Evolutionary conservation across 495 filamentous ascomycete genomes (phyloP).

Genomic region (Hypoxylon cercidicola): DNA sequence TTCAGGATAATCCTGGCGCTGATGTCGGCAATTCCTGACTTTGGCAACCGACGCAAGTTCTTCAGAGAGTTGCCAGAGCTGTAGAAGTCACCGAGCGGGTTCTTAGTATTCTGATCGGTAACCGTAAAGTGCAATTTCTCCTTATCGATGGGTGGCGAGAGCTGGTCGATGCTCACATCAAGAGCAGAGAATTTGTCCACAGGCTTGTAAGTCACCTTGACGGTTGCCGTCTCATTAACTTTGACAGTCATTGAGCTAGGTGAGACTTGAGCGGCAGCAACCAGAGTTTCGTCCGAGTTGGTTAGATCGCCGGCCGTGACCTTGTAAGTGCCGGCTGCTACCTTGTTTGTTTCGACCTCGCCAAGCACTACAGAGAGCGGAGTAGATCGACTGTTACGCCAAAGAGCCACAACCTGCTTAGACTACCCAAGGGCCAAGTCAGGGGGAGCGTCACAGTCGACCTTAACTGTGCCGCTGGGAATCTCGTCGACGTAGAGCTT

Average conservation of each 20-base stretch:
- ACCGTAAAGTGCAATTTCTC: conserved; percentile 10
- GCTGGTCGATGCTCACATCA: conserved; percentile 12
- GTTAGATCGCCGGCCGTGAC: background rate
- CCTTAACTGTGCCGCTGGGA: conserved; percentile 15
- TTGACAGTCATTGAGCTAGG: background rate
- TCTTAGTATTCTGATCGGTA: background rate
- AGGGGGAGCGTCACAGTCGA: conserved; percentile 8
- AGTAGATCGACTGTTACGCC: background rate
- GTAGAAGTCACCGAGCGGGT: background rate
- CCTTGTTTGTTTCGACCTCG: background rate
- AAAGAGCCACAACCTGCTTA: conserved; percentile 1
- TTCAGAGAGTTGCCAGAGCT: background rate
- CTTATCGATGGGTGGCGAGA: conserved; percentile 6
- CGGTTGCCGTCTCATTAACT: background rate
- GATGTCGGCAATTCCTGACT: background rate
- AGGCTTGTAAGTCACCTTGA: conserved; percentile 5
- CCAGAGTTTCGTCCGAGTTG: background rate
- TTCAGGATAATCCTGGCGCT: conserved; percentile 4
- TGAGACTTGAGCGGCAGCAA: conserved; percentile 6
- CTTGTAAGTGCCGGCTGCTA: background rate
- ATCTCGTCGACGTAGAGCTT: conserved; percentile 11
- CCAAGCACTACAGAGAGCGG: background rate
- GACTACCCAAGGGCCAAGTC: conserved; percentile 1
- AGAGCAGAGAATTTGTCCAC: conserved; percentile 10
- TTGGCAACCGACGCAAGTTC: conserved; percentile 1